A percentile compares a stretch with the other conserved stretches of the same genome.
Evolutionary conservation across 1,139 yeast genomes (phyloP).

Genomic region (Zygosaccharomyces pseudobailii): DNA sequence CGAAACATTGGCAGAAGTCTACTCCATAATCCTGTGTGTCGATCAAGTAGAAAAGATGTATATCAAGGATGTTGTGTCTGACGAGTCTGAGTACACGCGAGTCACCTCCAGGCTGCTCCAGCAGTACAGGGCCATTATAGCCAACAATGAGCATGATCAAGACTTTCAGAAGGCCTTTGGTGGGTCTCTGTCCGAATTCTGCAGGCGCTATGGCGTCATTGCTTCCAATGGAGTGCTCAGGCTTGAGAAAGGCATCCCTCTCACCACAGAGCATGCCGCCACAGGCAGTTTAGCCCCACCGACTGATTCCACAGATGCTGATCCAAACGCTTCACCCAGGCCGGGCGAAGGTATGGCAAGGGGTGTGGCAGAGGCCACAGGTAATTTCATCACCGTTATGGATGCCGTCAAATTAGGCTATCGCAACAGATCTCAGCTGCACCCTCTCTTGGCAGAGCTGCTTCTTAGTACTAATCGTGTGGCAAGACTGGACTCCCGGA

Average conservation of each 20-base stretch:
- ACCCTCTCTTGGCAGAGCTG: constrained; percentile 80
- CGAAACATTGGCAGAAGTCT: constrained; percentile 74
- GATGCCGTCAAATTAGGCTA: constrained; percentile 88
- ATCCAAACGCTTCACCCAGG: neutral
- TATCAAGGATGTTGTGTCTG: constrained; percentile 57
- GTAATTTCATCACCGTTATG: constrained; percentile 89
- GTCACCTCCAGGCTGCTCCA: constrained; percentile 64
- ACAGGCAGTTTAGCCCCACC: neutral
- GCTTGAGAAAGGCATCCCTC: constrained; percentile 72
- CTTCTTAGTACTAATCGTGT: constrained; percentile 71
- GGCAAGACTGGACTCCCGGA: constrained; percentile 43
- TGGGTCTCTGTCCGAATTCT: constrained; percentile 44
- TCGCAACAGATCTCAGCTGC: constrained; percentile 81
- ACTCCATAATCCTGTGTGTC: constrained; percentile 70
- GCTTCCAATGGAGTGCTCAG: constrained; percentile 54
- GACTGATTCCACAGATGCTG: neutral
- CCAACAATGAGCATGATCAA: constrained; percentile 45
- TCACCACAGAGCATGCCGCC: constrained; percentile 65
- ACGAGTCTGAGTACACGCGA: constrained; percentile 59
- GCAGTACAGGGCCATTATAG: constrained; percentile 68
- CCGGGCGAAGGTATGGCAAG: constrained; percentile 29
- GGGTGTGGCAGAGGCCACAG: constrained; percentile 78
- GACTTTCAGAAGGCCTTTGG: constrained; percentile 36
- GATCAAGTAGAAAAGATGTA: constrained; percentile 80
- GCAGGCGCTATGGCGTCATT: constrained; percentile 39